Evolutionary conservation across 2,329 filamentous ascomycete genomes (phyloP).

Genomic region (Calonectria henricotiae): DNA sequence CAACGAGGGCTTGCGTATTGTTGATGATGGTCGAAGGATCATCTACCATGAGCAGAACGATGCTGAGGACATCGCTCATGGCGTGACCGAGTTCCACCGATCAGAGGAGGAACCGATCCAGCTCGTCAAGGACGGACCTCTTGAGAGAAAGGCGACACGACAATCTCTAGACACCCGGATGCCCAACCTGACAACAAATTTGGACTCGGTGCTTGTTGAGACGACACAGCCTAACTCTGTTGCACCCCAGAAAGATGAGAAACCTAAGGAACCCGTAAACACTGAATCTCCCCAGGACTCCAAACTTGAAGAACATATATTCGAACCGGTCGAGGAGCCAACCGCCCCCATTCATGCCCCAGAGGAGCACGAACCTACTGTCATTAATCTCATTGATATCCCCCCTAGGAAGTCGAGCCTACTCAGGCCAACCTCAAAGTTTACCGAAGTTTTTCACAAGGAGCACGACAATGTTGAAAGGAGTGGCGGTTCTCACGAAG

Average conservation of each 20-base stretch:
- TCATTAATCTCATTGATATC: not conserved
- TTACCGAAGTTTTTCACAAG: conserved; percentile 8
- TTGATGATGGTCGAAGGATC: conserved; percentile 52
- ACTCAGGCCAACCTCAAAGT: conserved; percentile 7
- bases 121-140: conserved; percentile 43
- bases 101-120: conserved; percentile 45
- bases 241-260: not conserved
- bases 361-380: conserved; percentile 11
- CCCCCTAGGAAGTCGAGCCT: conserved; percentile 12
- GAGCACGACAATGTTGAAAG: conserved; percentile 4
- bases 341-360: not conserved
- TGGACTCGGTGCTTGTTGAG: conserved; percentile 13
- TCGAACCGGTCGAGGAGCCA: not conserved
- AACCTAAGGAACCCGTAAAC: conserved; percentile 3
- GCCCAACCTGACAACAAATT: conserved; percentile 43
- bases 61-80: conserved; percentile 47
- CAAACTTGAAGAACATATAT: not conserved
- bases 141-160: conserved; percentile 32
- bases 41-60: conserved; percentile 52
- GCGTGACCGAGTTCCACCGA: conserved; percentile 48
- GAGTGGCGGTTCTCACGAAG: conserved; percentile 35
- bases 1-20: conserved; percentile 51
- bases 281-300: not conserved
- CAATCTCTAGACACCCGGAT: conserved; percentile 46
- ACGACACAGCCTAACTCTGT: not conserved